Evolutionary conservation across 306 rosid species (phyloP), one percentile per base, ranked within the genome.

Genomic region (Fagus crenata): DNA sequence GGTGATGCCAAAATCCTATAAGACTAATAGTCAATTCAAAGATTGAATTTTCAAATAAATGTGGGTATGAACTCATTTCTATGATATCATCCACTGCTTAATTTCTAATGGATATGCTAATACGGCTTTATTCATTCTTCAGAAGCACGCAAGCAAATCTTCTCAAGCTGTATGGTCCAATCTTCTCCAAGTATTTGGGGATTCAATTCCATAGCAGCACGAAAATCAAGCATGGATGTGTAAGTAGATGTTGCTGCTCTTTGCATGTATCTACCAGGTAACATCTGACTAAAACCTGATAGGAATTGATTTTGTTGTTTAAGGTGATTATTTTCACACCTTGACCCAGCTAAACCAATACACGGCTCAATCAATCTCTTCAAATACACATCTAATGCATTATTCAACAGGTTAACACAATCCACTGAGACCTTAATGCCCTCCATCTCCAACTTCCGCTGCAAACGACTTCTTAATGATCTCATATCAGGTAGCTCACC

Each of bases 151-250:
- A 92, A 55, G 82, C 84, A 75, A 76, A 92, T 84, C 86, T 89
- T 96, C 90, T 96, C 99, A 35, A 86, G 97, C 86, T 89, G 98
- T 72, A 79, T 65, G 40, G 93, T 78, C 97, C 93, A 91, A 81
- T 96, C 94, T 41, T 87, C 88, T 58, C 99, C 97, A 35, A 96
- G 97, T 76, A 82, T 43, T 70, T 85, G 88, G 33, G 98, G 98
- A 81, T 84, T 87, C 82, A 91, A 77, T 69, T 92, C 93, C 90
- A 91, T 90, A 68, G 98, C 93, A 28, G 86, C 77, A 71, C 74
- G 86, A 53, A 96, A 92, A 76, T 96, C 97, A 33, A 72, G 75
- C 78, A 91, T 53, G 42, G 96, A 88, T 68, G 77, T 86, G 43
- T 33, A 68, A 64, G 86, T 73, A 78, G 90, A 49, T 56, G 43